These are phyloP conservation scores for Arabidopsis lyrata DNA, from an alignment of 441 rosid genomes.

Conservation along the genomic window DNA sequence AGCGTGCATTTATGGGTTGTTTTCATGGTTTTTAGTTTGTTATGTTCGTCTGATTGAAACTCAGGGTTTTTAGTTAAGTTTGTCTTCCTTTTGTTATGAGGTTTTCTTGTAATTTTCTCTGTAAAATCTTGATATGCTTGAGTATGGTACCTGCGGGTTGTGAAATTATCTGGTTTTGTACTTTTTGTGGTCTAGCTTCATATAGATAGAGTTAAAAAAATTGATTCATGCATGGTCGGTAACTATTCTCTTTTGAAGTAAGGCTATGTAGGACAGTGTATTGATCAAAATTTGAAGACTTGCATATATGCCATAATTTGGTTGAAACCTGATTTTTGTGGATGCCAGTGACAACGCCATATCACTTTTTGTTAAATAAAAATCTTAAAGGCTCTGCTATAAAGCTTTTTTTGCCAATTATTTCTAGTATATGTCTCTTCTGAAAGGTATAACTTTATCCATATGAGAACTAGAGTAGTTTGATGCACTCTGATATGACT, in stretches of 20 bases:
- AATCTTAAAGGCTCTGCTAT: no score
- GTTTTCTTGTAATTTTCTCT: background rate
- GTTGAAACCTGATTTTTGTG: background rate
- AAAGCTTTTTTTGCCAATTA: no score
- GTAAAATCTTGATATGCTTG: background rate
- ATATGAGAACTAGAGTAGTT: conserved; percentile 16
- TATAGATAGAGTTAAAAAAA: background rate
- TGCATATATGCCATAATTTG: background rate
- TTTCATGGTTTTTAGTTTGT: conserved; percentile 9
- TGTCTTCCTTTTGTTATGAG: background rate
- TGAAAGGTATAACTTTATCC: no score
- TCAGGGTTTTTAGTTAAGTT: background rate
- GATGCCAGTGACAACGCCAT: background rate
- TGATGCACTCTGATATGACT: conserved; percentile 32
- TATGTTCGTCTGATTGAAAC: background rate
- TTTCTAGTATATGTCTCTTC: no score
- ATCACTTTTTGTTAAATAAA: background rate
- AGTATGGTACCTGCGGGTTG: background rate
- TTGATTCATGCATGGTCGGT: background rate
- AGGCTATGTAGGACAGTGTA: conserved; percentile 1
- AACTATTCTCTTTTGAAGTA: background rate
- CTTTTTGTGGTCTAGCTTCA: background rate
- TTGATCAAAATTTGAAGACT: background rate
- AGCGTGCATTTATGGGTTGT: background rate
- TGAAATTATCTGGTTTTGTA: background rate